A percentile compares a stretch with the other conserved stretches of the same genome.
These are phyloP conservation scores for Volutella citrinella DNA, from an alignment of 2,329 filamentous ascomycete genomes.

Conservation along the genomic window DNA sequence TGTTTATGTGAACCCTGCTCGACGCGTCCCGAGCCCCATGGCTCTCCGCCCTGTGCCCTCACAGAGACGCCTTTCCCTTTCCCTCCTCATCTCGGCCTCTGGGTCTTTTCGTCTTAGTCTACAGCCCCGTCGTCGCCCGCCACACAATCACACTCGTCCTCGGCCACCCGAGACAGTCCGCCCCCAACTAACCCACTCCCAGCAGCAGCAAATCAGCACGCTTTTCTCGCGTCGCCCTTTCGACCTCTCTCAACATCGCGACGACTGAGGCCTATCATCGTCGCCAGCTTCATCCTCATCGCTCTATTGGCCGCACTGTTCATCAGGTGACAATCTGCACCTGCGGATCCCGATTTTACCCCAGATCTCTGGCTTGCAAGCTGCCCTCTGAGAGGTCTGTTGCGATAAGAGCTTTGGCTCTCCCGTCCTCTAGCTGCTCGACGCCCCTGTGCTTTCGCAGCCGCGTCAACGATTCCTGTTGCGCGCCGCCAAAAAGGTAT, in stretches of 20 bases:
- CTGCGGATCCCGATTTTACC: slow-evolving; percentile 32
- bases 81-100: too few species aligned
- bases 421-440: too few species aligned
- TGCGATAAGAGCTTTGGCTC: slow-evolving; percentile 19
- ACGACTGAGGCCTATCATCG: slow-evolving; percentile 51
- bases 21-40: too few species aligned
- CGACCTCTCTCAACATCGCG: slow-evolving; percentile 35
- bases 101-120: too few species aligned
- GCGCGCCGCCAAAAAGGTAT: too few species aligned
- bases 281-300: slow-evolving; percentile 39
- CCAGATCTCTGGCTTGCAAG: slow-evolving; percentile 23
- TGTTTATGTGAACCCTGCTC: too few species aligned
- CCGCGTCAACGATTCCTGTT: too few species aligned
- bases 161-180: slow-evolving; percentile 26
- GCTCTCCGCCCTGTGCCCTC: too few species aligned
- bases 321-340: slow-evolving; percentile 50
- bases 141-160: too few species aligned
- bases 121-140: too few species aligned
- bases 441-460: too few species aligned
- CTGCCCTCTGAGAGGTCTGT: slow-evolving; percentile 14
- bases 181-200: slow-evolving; percentile 28
- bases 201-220: slow-evolving; percentile 50
- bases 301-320: slow-evolving; percentile 45
- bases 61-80: too few species aligned
- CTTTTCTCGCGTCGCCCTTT: slow-evolving; percentile 33